phyloP scores from a whole-genome alignment of 441 rosid species.

The Croton laevigatus region DNA sequence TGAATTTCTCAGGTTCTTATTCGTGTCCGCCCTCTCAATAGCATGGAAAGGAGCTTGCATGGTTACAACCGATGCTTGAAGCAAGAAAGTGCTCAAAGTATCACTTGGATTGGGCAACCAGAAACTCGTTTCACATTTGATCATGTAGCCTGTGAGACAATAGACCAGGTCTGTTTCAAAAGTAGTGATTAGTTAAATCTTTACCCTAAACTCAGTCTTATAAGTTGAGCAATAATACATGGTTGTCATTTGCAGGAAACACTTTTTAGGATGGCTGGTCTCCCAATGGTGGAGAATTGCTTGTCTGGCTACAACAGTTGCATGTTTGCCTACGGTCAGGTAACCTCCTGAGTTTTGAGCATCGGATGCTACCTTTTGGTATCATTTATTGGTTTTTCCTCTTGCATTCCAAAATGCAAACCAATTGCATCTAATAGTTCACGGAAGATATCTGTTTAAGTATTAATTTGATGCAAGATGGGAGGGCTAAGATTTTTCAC shows the following conservation, averaged over 20 bases:
- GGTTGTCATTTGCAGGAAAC: slow-evolving; percentile 57
- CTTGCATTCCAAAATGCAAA: background rate
- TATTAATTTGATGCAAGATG: background rate
- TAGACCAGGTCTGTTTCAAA: slow-evolving; percentile 72
- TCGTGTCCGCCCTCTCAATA: slow-evolving; percentile 90
- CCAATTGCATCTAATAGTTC: background rate
- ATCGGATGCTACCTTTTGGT: background rate
- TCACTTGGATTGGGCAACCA: slow-evolving; percentile 88
- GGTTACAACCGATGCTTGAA: slow-evolving; percentile 88
- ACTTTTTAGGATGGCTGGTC: slow-evolving; percentile 85
- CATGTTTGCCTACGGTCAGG: slow-evolving; percentile 99
- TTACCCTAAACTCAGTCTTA: background rate
- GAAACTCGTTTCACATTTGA: slow-evolving; percentile 89
- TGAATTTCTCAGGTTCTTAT: slow-evolving; percentile 63
- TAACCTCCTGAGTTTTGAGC: slow-evolving; percentile 23
- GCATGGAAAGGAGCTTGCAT: slow-evolving; percentile 65
- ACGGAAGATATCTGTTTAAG: background rate
- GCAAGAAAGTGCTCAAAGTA: slow-evolving; percentile 84
- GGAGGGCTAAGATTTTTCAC: background rate
- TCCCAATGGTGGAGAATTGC: slow-evolving; percentile 98
- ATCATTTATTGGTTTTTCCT: background rate
- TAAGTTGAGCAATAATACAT: slow-evolving; percentile 8
- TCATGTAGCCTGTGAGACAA: slow-evolving; percentile 94
- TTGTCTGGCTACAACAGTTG: slow-evolving; percentile 98
- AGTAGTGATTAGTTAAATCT: background rate